phyloP scores from a whole-genome alignment of 768 basidiomycete species.

The Suillus subalutaceus region DNA sequence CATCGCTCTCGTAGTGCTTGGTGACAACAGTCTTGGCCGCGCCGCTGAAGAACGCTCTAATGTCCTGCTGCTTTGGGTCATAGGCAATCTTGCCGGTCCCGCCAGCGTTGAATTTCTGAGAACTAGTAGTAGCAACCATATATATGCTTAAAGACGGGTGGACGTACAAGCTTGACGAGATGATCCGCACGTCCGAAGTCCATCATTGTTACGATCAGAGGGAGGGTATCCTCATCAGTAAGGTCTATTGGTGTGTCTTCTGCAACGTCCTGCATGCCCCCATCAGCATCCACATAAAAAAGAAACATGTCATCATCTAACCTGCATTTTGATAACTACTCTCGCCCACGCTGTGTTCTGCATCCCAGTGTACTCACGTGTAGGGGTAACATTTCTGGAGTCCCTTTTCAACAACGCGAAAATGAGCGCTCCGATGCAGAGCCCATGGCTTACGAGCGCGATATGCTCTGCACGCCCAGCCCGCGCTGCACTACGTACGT shows the following conservation, averaged over 20 bases:
- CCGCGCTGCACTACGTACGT: constrained; percentile 48
- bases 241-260: constrained; percentile 25
- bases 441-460: constrained; percentile 75
- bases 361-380: constrained; percentile 49
- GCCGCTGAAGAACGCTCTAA: constrained; percentile 72
- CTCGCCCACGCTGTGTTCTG: constrained; percentile 74
- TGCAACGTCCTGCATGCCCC: constrained; percentile 28
- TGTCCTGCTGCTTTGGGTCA: constrained; percentile 76
- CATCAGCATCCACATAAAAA: constrained; percentile 4
- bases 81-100: constrained; percentile 73
- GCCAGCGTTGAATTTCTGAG: constrained; percentile 67
- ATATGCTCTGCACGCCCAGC: constrained; percentile 50
- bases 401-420: constrained; percentile 50
- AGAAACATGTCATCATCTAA: constrained; percentile 26
- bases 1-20: constrained; percentile 29
- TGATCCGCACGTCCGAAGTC: constrained; percentile 61
- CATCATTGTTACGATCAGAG: constrained; percentile 48
- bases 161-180: constrained; percentile 56
- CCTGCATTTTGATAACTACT: constrained; percentile 50
- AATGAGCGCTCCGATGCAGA: constrained; percentile 66
- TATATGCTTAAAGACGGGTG: neutral
- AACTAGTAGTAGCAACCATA: constrained; percentile 20
- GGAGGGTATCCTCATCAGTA: constrained; percentile 29
- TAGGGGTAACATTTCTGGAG: constrained; percentile 30
- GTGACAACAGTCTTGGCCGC: constrained; percentile 15